phyloP scores from a whole-genome alignment of 2,329 filamentous ascomycete species.

The Amesomyces nigricolor region DNA sequence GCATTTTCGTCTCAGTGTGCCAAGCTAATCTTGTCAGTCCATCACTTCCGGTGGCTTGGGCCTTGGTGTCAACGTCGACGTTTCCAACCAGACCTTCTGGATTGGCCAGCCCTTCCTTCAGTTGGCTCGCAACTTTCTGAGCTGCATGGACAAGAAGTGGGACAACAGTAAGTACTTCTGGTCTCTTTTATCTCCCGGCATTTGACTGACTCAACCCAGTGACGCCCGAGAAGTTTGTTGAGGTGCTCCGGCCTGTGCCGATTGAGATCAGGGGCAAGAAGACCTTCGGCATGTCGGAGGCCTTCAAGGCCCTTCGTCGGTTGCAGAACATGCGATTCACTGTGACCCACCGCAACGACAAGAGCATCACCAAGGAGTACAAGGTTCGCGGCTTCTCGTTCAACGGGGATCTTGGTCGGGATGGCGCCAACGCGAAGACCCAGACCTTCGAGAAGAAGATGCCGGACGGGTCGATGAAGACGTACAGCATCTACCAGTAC shows the following conservation, averaged over 20 bases:
- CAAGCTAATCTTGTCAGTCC: slow-evolving; percentile 30
- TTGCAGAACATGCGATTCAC: slow-evolving; percentile 52
- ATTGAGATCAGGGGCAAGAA: slow-evolving; percentile 24
- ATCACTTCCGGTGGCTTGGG: slow-evolving; percentile 46
- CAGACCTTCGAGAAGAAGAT: slow-evolving; percentile 51
- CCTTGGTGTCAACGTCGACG: slow-evolving; percentile 81
- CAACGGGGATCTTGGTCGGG: slow-evolving; percentile 36
- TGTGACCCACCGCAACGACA: slow-evolving; percentile 49
- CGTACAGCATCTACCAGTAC: slow-evolving; percentile 45
- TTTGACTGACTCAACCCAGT: slow-evolving; percentile 19
- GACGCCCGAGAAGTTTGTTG: slow-evolving; percentile 22
- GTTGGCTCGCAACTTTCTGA: slow-evolving; percentile 31
- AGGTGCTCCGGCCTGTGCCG: slow-evolving; percentile 32
- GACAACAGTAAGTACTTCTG: slow-evolving; percentile 23
- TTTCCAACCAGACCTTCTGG: slow-evolving; percentile 91
- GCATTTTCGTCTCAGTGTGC: slow-evolving; percentile 19
- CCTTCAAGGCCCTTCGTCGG: slow-evolving; percentile 50
- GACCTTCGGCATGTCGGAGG: slow-evolving; percentile 38
- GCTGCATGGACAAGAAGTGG: slow-evolving; percentile 24
- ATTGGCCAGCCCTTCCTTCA: slow-evolving; percentile 38
- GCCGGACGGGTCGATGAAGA: slow-evolving; percentile 36
- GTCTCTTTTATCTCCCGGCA: not conserved
- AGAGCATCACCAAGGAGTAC: slow-evolving; percentile 45
- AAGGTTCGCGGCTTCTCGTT: slow-evolving; percentile 49
- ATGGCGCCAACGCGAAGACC: slow-evolving; percentile 46